These are phyloP conservation scores for Magnaporthiopsis poae DNA, from an alignment of 2,329 filamentous ascomycete species.

Conservation along the genomic window DNA sequence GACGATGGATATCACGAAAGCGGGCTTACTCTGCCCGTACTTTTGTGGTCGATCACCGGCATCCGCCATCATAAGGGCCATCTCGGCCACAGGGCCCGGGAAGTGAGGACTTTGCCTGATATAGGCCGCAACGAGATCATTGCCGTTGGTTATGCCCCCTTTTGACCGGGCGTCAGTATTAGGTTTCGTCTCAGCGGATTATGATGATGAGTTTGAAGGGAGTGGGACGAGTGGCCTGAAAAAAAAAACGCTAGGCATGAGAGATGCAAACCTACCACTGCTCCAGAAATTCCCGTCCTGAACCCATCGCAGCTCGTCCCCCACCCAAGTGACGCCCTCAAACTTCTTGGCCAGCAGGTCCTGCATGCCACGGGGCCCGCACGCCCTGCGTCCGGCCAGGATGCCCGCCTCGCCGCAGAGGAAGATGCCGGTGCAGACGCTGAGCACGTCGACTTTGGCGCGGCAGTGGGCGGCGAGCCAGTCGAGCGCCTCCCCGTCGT, in stretches of 20 bases:
- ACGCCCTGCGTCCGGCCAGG: slow-evolving; percentile 31
- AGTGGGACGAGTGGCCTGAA: neutral
- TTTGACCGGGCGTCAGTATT: slow-evolving; percentile 14
- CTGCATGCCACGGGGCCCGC: slow-evolving; percentile 30
- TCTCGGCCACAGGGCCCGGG: slow-evolving; percentile 32
- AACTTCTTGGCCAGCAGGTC: slow-evolving; percentile 7
- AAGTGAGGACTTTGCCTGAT: slow-evolving; percentile 34
- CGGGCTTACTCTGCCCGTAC: slow-evolving; percentile 29
- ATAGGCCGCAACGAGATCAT: slow-evolving; percentile 46
- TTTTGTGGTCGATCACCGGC: slow-evolving; percentile 38
- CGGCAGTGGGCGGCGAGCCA: slow-evolving; percentile 35
- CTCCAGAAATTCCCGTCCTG: slow-evolving; percentile 46
- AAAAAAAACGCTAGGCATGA: too few relatives aligned
- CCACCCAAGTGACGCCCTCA: slow-evolving; percentile 20
- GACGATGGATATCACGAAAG: slow-evolving; percentile 24
- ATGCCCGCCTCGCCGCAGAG: slow-evolving; percentile 40
- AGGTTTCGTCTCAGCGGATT: too few relatives aligned
- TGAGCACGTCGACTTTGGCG: slow-evolving; percentile 32
- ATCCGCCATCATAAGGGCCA: slow-evolving; percentile 33
- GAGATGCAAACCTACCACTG: slow-evolving; percentile 30
- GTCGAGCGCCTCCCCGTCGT: slow-evolving; percentile 24
- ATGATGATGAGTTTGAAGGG: neutral
- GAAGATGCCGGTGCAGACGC: slow-evolving; percentile 41
- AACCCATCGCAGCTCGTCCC: slow-evolving; percentile 38
- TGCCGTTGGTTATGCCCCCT: slow-evolving; percentile 48